phyloP scores from a whole-genome alignment of 768 basidiomycete species.

The Clavulina sp. region DNA sequence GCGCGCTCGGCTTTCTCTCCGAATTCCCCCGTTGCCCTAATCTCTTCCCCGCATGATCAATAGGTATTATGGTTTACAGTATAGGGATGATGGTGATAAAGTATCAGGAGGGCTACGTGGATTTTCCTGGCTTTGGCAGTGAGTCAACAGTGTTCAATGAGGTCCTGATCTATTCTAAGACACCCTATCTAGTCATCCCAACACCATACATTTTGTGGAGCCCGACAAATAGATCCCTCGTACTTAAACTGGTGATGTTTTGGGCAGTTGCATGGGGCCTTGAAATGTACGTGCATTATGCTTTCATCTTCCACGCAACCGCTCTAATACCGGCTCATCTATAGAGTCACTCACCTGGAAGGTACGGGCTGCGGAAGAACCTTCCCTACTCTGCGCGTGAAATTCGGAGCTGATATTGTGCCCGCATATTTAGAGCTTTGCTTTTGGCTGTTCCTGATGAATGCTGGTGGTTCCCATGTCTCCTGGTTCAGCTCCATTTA shows the following conservation, averaged over 20 bases:
- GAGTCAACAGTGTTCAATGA: neutral
- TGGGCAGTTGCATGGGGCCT: slow-evolving; percentile 60
- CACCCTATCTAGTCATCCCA: neutral
- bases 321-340: slow-evolving; percentile 27
- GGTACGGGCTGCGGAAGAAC: neutral
- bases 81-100: slow-evolving; percentile 46
- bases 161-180: no score
- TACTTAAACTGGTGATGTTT: slow-evolving; percentile 53
- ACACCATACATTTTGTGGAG: slow-evolving; percentile 37
- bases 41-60: no score
- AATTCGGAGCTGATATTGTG: neutral
- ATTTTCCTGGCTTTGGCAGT: slow-evolving; percentile 16
- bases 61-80: slow-evolving; percentile 42
- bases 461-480: slow-evolving; percentile 28
- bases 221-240: slow-evolving; percentile 26
- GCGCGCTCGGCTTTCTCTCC: slow-evolving; percentile 61
- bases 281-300: slow-evolving; percentile 39
- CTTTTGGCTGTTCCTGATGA: slow-evolving; percentile 59
- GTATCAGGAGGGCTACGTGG: slow-evolving; percentile 35
- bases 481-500: slow-evolving; percentile 71
- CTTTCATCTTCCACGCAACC: neutral
- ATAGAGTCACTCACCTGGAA: slow-evolving; percentile 44
- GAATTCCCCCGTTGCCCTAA: slow-evolving; percentile 51
- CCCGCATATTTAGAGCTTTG: slow-evolving; percentile 31
- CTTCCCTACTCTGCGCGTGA: neutral